Percentiles rank a stretch among this genome's conserved stretches.
Conservation (phyloP, 441 rosid genomes). For the Gossypium davidsonii region DNA sequence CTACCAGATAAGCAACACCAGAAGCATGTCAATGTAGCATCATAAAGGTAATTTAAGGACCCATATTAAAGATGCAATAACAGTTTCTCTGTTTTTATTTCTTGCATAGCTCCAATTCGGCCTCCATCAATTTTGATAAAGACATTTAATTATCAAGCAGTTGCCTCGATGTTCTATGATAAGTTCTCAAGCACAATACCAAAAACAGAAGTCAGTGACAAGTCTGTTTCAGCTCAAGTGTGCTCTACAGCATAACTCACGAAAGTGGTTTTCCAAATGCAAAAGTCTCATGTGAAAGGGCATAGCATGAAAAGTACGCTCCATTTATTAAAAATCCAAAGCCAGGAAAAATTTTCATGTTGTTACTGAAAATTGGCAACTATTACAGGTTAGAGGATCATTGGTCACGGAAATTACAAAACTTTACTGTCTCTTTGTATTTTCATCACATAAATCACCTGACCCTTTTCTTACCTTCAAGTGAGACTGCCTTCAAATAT, state of each 20-base stretch:
- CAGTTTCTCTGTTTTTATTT: neutral
- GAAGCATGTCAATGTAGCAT: neutral
- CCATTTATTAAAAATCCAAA: too few relatives aligned
- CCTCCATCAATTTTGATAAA: neutral
- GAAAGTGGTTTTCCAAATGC: neutral
- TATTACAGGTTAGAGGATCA: constrained; percentile 1
- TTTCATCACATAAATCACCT: neutral
- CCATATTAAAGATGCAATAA: neutral
- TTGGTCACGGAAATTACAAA: neutral
- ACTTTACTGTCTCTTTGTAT: neutral
- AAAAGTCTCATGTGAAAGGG: neutral
- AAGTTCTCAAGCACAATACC: neutral
- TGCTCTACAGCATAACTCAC: neutral
- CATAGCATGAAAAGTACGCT: neutral
- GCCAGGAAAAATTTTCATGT: neutral
- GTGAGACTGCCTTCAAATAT: neutral
- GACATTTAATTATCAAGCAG: neutral
- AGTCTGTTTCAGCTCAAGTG: neutral
- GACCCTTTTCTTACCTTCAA: neutral
- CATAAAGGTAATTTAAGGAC: neutral
- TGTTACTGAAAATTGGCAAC: neutral
- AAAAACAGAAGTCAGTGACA: neutral
- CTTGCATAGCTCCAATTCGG: neutral
- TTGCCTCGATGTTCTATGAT: neutral
- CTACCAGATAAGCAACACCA: neutral